Evolutionary conservation across 805 yeast genomes (phyloP).

Genomic region (Metschnikowia dekortorum): DNA sequence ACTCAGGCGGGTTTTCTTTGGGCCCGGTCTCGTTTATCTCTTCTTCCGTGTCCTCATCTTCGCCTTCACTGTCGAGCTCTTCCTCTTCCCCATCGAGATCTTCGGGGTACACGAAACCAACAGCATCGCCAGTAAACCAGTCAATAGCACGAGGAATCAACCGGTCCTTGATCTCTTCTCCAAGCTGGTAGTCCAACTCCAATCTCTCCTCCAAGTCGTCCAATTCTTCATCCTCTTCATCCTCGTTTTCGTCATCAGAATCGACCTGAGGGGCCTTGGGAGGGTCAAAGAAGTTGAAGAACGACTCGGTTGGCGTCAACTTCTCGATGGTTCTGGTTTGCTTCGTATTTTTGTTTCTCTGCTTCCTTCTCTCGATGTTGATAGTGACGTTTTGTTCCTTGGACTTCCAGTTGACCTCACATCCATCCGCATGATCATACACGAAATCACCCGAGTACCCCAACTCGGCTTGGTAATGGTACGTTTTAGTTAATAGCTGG

Average conservation of each 20-base stretch:
- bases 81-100: slow-evolving; percentile 62
- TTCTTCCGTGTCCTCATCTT: slow-evolving; percentile 57
- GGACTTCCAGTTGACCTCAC: slow-evolving; percentile 76
- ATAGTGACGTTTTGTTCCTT: slow-evolving; percentile 82
- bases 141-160: slow-evolving; percentile 94
- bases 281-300: slow-evolving; percentile 93
- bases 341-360: slow-evolving; percentile 93
- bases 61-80: slow-evolving; percentile 59
- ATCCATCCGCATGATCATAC: slow-evolving; percentile 94
- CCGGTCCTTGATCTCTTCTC: slow-evolving; percentile 94
- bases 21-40: slow-evolving; percentile 52
- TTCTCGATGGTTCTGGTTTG: slow-evolving; percentile 95
- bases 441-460: slow-evolving; percentile 95
- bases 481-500: slow-evolving; percentile 70
- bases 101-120: slow-evolving; percentile 61
- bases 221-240: slow-evolving; percentile 54
- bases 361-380: slow-evolving; percentile 88
- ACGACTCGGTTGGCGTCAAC: slow-evolving; percentile 88
- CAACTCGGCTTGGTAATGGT: slow-evolving; percentile 88
- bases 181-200: slow-evolving; percentile 90
- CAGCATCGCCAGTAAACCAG: slow-evolving; percentile 98
- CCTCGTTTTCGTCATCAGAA: slow-evolving; percentile 49
- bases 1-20: slow-evolving; percentile 68
- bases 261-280: slow-evolving; percentile 68
- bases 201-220: slow-evolving; percentile 77